phyloP scores from a whole-genome alignment of 768 basidiomycete species.

The Trametes cinnabarina region DNA sequence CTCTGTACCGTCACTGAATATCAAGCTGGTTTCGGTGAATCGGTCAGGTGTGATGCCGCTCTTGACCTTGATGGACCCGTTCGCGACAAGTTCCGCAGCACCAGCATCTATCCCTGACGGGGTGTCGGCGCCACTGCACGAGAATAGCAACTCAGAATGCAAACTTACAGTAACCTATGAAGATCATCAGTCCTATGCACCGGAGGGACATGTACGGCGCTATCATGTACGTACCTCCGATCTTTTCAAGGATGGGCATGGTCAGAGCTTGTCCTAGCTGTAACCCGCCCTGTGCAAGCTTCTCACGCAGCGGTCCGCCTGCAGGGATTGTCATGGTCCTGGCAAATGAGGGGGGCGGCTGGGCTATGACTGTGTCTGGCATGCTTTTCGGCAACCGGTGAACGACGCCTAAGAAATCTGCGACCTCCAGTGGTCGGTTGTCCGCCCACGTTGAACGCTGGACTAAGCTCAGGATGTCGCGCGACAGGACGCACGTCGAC shows the following conservation, averaged over 20 bases:
- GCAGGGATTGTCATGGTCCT: slow-evolving; percentile 22
- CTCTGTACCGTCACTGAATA: slow-evolving; percentile 29
- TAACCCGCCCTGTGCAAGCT: slow-evolving; percentile 37
- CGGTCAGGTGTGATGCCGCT: slow-evolving; percentile 16
- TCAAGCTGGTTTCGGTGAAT: slow-evolving; percentile 24
- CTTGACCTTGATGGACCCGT: slow-evolving; percentile 26
- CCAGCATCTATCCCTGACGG: slow-evolving; percentile 24
- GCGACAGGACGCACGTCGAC: slow-evolving; percentile 33
- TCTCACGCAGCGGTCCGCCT: slow-evolving; percentile 37
- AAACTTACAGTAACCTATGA: neutral
- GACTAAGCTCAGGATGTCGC: neutral
- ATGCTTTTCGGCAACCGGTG: slow-evolving; percentile 24
- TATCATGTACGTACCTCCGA: slow-evolving; percentile 31
- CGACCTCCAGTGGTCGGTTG: slow-evolving; percentile 24
- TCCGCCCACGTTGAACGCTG: slow-evolving; percentile 15
- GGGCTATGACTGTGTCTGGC: no score
- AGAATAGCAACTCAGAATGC: neutral
- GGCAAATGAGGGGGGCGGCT: neutral
- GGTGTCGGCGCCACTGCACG: neutral
- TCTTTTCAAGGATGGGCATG: slow-evolving; percentile 29
- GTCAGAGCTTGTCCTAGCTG: slow-evolving; percentile 33
- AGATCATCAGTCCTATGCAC: neutral
- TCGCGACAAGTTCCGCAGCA: slow-evolving; percentile 18
- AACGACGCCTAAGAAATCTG: slow-evolving; percentile 28
- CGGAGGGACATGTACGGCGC: no score